Evolutionary conservation across 2,329 filamentous ascomycete species (phyloP).

Genomic region (Bipolaris cookei): DNA sequence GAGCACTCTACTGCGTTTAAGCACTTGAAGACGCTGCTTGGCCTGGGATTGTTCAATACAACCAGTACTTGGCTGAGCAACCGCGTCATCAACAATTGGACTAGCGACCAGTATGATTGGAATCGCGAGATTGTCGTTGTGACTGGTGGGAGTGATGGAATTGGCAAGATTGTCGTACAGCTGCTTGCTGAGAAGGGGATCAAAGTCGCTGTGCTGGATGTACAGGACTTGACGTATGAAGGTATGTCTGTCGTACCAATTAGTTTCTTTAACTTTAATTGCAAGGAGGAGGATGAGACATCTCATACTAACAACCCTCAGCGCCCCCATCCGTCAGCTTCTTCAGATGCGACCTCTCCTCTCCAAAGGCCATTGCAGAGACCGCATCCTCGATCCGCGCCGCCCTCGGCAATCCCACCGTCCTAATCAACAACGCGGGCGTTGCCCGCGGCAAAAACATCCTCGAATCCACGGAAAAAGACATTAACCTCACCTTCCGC

Average conservation of each 20-base stretch:
- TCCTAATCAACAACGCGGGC: constrained; percentile 76
- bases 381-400: constrained; percentile 61
- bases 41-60: constrained; percentile 58
- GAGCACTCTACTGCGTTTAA: constrained; percentile 59
- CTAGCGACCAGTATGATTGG: constrained; percentile 67
- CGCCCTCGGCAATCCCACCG: constrained; percentile 67
- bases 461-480: constrained; percentile 62
- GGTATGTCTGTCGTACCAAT: constrained; percentile 30
- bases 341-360: constrained; percentile 74
- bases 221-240: constrained; percentile 65
- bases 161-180: constrained; percentile 70
- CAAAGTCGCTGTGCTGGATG: constrained; percentile 74
- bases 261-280: background rate
- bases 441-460: constrained; percentile 67
- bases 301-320: constrained; percentile 30
- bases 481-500: constrained; percentile 71
- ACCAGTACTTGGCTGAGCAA: constrained; percentile 61
- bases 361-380: constrained; percentile 58
- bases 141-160: constrained; percentile 76
- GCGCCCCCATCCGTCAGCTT: constrained; percentile 64
- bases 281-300: background rate
- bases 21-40: constrained; percentile 61
- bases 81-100: constrained; percentile 59
- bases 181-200: constrained; percentile 69
- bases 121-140: constrained; percentile 72